A percentile compares a stretch with the other conserved stretches of the same genome.
Evolutionary conservation across 352 stramenopile species (phyloP).

Genomic region (Halophytophthora polymorphica): DNA sequence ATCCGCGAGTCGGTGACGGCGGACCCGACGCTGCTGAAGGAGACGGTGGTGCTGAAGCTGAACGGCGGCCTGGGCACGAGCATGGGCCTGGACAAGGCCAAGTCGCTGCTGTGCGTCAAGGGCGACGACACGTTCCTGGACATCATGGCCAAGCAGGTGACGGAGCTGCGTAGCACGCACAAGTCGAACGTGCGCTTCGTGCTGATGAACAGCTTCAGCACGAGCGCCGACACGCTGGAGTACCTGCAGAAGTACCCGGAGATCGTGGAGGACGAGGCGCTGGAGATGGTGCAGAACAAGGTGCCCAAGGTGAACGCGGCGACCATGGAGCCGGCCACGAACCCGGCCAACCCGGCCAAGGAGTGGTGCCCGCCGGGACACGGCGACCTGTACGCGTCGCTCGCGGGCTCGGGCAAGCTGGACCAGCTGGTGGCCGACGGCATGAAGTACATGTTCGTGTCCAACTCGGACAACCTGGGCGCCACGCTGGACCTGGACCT

Average conservation of each 20-base stretch:
- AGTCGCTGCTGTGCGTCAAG: conserved; percentile 93
- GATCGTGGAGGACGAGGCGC: conserved; percentile 91
- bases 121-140: conserved; percentile 92
- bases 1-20: conserved; percentile 76
- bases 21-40: conserved; percentile 69
- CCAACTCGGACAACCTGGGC: conserved; percentile 88
- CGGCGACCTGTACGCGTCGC: conserved; percentile 82
- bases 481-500: conserved; percentile 80
- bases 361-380: conserved; percentile 87
- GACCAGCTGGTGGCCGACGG: conserved; percentile 83
- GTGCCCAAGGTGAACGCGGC: conserved; percentile 93
- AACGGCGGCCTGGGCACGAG: conserved; percentile 85
- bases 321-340: conserved; percentile 72
- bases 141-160: conserved; percentile 90
- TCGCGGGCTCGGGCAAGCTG: conserved; percentile 81
- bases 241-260: conserved; percentile 88
- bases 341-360: conserved; percentile 63
- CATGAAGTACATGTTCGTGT: conserved; percentile 90
- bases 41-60: conserved; percentile 87
- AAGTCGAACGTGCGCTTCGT: conserved; percentile 90
- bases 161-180: conserved; percentile 93
- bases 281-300: conserved; percentile 99
- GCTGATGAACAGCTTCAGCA: conserved; percentile 90
- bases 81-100: conserved; percentile 95
- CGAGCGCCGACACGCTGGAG: conserved; percentile 79